These are phyloP conservation scores for Tillandsia leiboldiana DNA, from an alignment of 176 grass and related monocot species.

Conservation along the genomic window DNA sequence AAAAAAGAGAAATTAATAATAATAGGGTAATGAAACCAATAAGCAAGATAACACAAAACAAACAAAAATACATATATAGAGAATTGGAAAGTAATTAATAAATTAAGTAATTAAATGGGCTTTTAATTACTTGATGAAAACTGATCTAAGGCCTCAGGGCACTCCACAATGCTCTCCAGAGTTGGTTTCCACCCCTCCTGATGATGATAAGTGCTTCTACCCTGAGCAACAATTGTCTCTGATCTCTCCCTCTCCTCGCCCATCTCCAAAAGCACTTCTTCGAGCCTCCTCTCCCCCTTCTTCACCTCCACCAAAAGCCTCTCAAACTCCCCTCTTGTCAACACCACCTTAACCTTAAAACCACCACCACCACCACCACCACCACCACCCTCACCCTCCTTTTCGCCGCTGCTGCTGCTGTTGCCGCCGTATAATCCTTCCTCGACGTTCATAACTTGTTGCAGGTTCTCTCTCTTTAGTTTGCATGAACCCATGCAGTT, in stretches of 20 bases:
- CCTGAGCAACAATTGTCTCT: background rate
- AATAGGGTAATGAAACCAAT: no score
- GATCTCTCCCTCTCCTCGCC: background rate
- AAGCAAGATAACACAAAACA: no score
- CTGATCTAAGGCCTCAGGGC: slow-evolving; percentile 6
- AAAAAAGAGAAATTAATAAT: no score
- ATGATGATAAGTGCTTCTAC: no score
- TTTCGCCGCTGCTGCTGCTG: background rate
- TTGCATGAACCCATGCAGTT: no score
- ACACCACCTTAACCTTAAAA: slow-evolving; percentile 22
- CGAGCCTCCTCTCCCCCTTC: slow-evolving; percentile 15
- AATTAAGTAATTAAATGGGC: background rate
- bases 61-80: no score
- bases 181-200: slow-evolving; percentile 13
- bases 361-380: background rate
- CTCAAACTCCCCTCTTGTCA: slow-evolving; percentile 22
- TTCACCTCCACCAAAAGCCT: slow-evolving; percentile 20
- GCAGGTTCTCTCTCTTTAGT: no score
- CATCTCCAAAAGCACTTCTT: slow-evolving; percentile 28
- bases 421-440: background rate
- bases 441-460: background rate
- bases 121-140: background rate
- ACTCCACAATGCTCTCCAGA: slow-evolving; percentile 25
- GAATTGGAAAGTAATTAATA: no score
- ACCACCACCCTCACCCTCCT: background rate